phyloP scores from a whole-genome alignment of 352 stramenopile species.

The Pythium apleroticum region DNA sequence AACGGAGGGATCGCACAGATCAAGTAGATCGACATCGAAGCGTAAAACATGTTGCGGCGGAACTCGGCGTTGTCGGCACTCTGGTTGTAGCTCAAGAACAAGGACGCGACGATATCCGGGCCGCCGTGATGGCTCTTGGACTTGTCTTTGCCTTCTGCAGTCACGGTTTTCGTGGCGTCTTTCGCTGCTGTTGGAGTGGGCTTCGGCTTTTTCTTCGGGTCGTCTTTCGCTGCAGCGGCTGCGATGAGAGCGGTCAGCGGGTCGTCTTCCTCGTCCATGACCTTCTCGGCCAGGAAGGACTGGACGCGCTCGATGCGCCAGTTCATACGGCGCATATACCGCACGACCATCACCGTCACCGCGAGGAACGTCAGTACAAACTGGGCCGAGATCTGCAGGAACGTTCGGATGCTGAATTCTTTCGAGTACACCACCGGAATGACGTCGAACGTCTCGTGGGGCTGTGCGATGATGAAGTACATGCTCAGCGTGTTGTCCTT shows the following conservation, averaged over 20 bases:
- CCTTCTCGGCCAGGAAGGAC: constrained; percentile 73
- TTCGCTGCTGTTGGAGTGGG: neutral
- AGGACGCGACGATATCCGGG: constrained; percentile 58
- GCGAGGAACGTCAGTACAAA: constrained; percentile 50
- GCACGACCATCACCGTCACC: constrained; percentile 46
- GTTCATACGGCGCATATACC: constrained; percentile 73
- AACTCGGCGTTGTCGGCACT: constrained; percentile 60
- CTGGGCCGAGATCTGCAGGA: constrained; percentile 56
- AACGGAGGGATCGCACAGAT: constrained; percentile 56
- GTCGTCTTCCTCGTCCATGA: constrained; percentile 30
- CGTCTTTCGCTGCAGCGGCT: neutral
- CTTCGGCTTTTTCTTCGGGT: constrained; percentile 14
- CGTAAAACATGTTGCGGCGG: constrained; percentile 80
- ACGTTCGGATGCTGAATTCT: constrained; percentile 63
- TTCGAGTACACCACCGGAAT: constrained; percentile 69
- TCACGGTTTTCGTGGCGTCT: neutral
- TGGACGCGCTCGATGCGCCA: constrained; percentile 78
- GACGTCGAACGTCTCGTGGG: constrained; percentile 58
- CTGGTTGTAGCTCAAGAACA: constrained; percentile 84
- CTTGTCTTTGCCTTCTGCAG: neutral
- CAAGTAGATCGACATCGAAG: constrained; percentile 52
- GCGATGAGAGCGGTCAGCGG: constrained; percentile 13
- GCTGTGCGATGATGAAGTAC: constrained; percentile 81
- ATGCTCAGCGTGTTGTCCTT: constrained; percentile 65
- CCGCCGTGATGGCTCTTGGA: constrained; percentile 26